These are phyloP conservation scores for Calophaca sinica DNA, from an alignment of 306 rosid genomes.

Conservation along the genomic window DNA sequence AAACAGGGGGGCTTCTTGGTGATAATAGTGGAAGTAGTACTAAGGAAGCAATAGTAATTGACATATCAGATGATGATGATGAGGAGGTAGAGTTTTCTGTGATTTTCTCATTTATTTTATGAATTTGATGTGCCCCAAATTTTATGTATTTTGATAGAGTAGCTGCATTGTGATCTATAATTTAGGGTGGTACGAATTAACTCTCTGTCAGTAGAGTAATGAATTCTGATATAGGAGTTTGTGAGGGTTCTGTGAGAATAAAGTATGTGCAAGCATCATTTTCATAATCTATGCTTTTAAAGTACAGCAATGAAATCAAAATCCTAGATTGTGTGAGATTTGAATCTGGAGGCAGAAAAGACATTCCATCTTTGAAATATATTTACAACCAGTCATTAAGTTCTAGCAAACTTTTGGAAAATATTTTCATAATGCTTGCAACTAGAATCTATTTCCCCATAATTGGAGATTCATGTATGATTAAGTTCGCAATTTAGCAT, in stretches of 20 bases:
- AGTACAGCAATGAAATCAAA: neutral
- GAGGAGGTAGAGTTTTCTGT: constrained; percentile 44
- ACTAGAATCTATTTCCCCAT: neutral
- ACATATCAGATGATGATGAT: constrained; percentile 59
- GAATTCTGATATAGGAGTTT: constrained; percentile 11
- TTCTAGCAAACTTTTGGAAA: constrained; percentile 18
- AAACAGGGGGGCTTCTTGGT: too few relatives aligned
- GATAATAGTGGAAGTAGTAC: constrained; percentile 29
- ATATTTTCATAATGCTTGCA: neutral
- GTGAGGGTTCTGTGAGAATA: constrained; percentile 9
- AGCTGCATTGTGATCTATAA: constrained; percentile 12
- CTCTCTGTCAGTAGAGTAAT: constrained; percentile 6
- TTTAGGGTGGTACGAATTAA: constrained; percentile 12
- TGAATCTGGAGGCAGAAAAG: neutral
- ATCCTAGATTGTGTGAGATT: constrained; percentile 1
- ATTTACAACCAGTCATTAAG: constrained; percentile 12
- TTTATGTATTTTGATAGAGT: constrained; percentile 16
- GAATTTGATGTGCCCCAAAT: neutral
- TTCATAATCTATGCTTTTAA: neutral
- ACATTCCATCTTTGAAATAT: constrained; percentile 1
- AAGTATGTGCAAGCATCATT: neutral
- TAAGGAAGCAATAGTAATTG: constrained; percentile 60
- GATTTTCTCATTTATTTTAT: constrained; percentile 31
- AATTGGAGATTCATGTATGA: constrained; percentile 12
- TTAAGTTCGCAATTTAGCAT: constrained; percentile 11